These are phyloP conservation scores for Apiospora arundinis DNA, from an alignment of 2,329 filamentous ascomycete species.

Conservation along the genomic window DNA sequence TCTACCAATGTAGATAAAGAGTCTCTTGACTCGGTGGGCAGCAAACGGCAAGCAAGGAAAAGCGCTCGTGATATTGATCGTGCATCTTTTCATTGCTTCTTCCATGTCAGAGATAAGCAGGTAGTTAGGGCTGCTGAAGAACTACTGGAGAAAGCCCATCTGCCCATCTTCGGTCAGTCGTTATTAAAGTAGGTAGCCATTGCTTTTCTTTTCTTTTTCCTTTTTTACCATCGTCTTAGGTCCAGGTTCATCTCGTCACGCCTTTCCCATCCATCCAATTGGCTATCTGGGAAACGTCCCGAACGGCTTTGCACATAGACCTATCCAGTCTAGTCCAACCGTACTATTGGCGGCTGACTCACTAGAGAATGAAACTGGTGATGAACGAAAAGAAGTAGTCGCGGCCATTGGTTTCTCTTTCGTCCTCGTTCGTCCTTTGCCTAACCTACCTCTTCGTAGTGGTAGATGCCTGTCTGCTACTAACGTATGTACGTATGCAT, in stretches of 20 bases:
- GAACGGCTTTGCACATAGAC: not conserved
- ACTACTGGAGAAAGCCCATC: not conserved
- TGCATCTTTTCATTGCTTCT: not conserved
- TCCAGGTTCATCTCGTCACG: not conserved
- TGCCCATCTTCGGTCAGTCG: not conserved
- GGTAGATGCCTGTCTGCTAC: too few relatives aligned
- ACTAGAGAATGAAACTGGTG: not conserved
- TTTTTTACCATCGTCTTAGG: not conserved
- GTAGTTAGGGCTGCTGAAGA: not conserved
- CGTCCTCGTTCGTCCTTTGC: too few relatives aligned
- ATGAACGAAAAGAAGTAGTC: not conserved
- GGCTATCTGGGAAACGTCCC: slow-evolving; percentile 6
- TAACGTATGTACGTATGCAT: too few relatives aligned
- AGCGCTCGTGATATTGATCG: not conserved
- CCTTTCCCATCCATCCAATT: not conserved
- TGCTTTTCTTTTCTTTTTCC: not conserved
- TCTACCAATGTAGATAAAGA: not conserved
- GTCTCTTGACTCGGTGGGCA: not conserved
- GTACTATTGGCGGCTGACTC: not conserved
- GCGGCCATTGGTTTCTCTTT: not conserved
- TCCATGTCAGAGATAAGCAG: not conserved
- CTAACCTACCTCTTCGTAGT: too few relatives aligned
- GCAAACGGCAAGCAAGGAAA: not conserved
- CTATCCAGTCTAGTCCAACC: not conserved
- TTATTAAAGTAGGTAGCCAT: not conserved